Evolutionary conservation across 176 grass and related monocot genomes (phyloP), one percentile per base, ranked within the genome.

Genomic region (Lolium multiflorum): DNA sequence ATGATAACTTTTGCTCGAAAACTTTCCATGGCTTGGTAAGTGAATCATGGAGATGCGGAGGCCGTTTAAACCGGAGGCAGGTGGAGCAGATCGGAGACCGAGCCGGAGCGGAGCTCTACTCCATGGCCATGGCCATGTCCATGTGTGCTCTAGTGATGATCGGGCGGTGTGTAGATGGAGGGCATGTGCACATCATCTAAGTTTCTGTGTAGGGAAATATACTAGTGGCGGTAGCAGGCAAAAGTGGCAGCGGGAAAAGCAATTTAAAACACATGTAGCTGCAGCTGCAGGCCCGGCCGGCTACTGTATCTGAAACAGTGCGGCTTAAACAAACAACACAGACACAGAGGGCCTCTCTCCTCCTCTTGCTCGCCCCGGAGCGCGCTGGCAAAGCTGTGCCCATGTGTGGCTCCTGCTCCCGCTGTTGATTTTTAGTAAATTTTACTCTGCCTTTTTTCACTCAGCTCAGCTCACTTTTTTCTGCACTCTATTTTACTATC

Each of bases 111-210:
- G 13, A 16, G 77, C 55, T 55, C 81, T 14, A 47, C 81, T 76
- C 78, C 82, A 6, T 16, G 28, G 28, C 39, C 54, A 31, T 31
- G 28, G 7, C 54, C 54, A 57, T 20, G 16, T 7, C 24, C 63
- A 74, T 87, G 88, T 63, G 83, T 81, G 86, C 38, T 65, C 79
- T 81, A 83, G 38, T 65, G 64, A 59, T 68, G 83, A 86, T 87
- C 57, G 88, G 82, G 75, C 82, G 60, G 48, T 21, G 88, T 60
- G 82, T 3, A 44, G 15, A 4, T 35, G 31, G 31, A 2, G 31
- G 18, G 60, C 89, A 90, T 86, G 87, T 90, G 88, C 71, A 4
- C 7, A 0, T 35, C 14, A 60, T 84, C 68, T 67, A 48, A 81
- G 54, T 81, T 50, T 54, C 73, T 47, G 72, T 24, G 66, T 61